Evolutionary conservation across 108 stramenopile species (phyloP).

Genomic region (Skeletonema potamos): DNA sequence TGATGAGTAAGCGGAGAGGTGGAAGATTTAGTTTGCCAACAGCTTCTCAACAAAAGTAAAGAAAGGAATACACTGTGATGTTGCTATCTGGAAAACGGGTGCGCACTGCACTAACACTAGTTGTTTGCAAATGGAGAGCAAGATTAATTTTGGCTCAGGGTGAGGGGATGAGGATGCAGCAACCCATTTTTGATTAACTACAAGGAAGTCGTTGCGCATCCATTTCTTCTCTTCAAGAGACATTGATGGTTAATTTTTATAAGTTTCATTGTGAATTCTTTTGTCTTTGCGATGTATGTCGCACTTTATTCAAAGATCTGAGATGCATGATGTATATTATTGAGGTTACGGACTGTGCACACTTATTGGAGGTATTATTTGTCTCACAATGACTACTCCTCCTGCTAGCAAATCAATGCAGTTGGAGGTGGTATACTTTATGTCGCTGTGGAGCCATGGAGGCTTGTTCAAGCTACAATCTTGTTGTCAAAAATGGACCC

Average conservation of each 20-base stretch:
- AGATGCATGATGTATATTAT: too few species aligned
- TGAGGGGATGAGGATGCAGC: neutral
- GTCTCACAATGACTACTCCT: neutral
- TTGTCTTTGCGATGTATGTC: too few species aligned
- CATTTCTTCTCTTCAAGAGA: neutral
- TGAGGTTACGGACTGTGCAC: too few species aligned
- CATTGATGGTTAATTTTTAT: neutral
- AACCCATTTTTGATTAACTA: too few species aligned
- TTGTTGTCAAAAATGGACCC: slow-evolving; percentile 56
- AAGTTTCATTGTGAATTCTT: neutral
- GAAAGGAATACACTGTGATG: neutral
- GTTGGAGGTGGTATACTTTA: neutral
- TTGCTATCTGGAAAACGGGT: too few species aligned
- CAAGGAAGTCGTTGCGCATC: neutral
- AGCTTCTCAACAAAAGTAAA: slow-evolving; percentile 2
- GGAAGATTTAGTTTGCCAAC: slow-evolving; percentile 86
- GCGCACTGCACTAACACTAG: too few species aligned
- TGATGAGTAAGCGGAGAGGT: slow-evolving; percentile 78
- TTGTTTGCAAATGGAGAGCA: neutral
- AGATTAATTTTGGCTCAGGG: too few species aligned
- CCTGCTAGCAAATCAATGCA: neutral
- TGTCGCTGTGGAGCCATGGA: too few species aligned
- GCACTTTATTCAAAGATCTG: too few species aligned
- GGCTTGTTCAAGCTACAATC: slow-evolving; percentile 17
- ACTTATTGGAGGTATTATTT: too few species aligned